Conservation (phyloP, 257 asterid genomes). For the Misopates orontium region DNA sequence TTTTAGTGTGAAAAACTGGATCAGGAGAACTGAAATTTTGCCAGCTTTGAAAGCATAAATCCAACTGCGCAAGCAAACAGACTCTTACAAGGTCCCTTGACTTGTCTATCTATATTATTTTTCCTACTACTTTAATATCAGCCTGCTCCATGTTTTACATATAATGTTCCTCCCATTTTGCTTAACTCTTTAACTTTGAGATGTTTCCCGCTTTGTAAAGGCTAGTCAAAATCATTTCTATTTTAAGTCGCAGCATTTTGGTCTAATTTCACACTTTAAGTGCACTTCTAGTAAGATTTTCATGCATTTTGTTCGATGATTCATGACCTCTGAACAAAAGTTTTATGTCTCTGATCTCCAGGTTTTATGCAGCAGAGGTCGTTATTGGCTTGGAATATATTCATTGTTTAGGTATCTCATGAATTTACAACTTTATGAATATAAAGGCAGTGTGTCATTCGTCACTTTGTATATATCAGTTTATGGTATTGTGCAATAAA, state of each 20-base stretch:
- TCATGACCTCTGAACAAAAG: constrained; percentile 9
- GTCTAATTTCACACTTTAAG: constrained; percentile 4
- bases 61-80: too few species aligned
- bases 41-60: too few species aligned
- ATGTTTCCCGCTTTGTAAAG: neutral
- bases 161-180: too few species aligned
- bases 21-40: too few species aligned
- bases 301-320: constrained; percentile 11
- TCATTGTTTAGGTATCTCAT: constrained; percentile 84
- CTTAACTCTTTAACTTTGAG: too few species aligned
- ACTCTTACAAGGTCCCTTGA: too few species aligned
- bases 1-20: too few species aligned
- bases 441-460: too few species aligned
- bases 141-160: too few species aligned
- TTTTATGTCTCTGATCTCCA: constrained; percentile 31
- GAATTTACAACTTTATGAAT: neutral
- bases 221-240: neutral
- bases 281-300: neutral
- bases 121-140: too few species aligned
- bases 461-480: neutral
- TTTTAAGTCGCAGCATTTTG: neutral
- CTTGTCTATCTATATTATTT: too few species aligned
- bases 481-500: neutral
- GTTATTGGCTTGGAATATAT: constrained; percentile 92
- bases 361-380: constrained; percentile 97